A percentile compares a stretch with the other conserved stretches of the same genome.
These are phyloP conservation scores for Mucor velutinosus DNA, from an alignment of 371 early-diverging fungal genomes.

Conservation along the genomic window DNA sequence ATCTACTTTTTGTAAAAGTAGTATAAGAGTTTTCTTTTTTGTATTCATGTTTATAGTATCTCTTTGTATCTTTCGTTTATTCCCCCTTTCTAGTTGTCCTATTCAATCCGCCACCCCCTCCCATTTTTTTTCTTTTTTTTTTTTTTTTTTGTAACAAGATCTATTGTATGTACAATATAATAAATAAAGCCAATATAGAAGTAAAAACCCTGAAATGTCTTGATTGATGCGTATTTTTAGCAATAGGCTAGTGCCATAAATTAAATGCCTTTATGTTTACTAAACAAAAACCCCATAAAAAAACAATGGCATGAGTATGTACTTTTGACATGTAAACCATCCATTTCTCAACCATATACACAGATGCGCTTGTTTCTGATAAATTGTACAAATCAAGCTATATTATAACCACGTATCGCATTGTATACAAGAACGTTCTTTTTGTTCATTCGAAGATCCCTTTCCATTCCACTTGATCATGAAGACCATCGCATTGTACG, in stretches of 20 bases:
- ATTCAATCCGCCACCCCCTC: not conserved
- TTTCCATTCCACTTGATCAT: not conserved
- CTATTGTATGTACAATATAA: not conserved
- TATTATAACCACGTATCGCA: not conserved
- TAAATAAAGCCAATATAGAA: not conserved
- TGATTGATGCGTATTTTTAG: not conserved
- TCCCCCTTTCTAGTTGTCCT: not conserved
- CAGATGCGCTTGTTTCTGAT: not conserved
- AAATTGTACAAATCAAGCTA: not conserved
- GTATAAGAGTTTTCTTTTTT: not conserved
- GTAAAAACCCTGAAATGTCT: not conserved
- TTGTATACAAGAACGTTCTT: not conserved
- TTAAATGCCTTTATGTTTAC: not conserved
- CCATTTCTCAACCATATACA: not conserved
- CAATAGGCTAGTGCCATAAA: not conserved
- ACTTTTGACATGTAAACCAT: not conserved
- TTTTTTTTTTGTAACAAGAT: conserved; percentile 1
- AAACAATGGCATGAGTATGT: not conserved
- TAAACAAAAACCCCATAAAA: not conserved
- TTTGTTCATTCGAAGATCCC: not conserved
- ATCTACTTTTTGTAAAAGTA: not conserved
- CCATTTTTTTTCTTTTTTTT: not conserved
- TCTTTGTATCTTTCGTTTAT: not conserved
- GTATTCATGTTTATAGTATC: not conserved
- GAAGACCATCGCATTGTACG: not conserved